A percentile compares a stretch with the other conserved stretches of the same genome.
phyloP scores from a whole-genome alignment of 371 early-diverging fungal species.

The Sporodiniella umbellata region DNA sequence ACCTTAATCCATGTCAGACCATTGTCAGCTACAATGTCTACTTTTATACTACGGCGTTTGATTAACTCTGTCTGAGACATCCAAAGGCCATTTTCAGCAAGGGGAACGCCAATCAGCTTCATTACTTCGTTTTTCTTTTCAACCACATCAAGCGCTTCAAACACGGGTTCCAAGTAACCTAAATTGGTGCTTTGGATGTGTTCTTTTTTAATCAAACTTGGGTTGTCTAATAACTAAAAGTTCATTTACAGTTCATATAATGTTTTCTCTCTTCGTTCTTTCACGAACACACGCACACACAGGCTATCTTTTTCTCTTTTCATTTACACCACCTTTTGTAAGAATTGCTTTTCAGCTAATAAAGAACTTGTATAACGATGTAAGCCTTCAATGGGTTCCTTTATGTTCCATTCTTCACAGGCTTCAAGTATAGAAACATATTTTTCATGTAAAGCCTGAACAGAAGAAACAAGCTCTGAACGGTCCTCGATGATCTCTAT shows the following conservation, averaged over 20 bases:
- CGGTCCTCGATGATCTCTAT: neutral
- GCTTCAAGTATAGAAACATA: conserved; percentile 8
- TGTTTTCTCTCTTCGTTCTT: neutral
- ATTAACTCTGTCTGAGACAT: conserved; percentile 30
- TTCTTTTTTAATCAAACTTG: conserved; percentile 30
- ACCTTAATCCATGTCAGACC: conserved; percentile 57
- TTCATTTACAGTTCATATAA: neutral
- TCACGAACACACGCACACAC: no score
- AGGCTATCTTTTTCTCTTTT: no score
- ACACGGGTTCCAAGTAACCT: conserved; percentile 41
- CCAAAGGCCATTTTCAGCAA: conserved; percentile 17
- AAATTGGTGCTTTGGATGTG: conserved; percentile 42
- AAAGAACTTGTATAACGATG: conserved; percentile 20
- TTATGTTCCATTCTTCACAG: conserved; percentile 15
- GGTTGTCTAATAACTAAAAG: conserved; percentile 29
- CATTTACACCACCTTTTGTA: conserved; percentile 26
- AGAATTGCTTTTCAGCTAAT: conserved; percentile 15
- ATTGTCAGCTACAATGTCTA: conserved; percentile 49
- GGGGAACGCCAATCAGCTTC: conserved; percentile 23
- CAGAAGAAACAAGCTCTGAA: conserved; percentile 5
- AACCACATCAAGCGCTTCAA: conserved; percentile 29
- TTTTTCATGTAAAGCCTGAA: conserved; percentile 5
- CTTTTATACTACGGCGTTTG: conserved; percentile 28
- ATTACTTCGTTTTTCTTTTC: conserved; percentile 25
- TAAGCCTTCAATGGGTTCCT: conserved; percentile 17